Conservation (phyloP, 1,139 yeast genomes). For the Suhomyces ambrosiae region DNA sequence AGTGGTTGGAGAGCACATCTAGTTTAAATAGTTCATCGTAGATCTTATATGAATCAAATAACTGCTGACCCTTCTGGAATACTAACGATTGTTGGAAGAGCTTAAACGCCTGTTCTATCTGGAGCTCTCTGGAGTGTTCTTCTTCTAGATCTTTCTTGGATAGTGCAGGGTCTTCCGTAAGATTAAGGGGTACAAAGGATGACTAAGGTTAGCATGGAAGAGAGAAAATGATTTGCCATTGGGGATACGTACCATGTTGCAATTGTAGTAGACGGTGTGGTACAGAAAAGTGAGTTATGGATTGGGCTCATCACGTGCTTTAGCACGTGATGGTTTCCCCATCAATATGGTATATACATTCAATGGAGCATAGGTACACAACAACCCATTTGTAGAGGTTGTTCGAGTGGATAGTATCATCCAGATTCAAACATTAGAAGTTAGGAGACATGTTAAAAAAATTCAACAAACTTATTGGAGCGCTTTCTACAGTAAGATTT, state of each 20-base stretch:
- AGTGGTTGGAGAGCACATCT: slow-evolving; percentile 62
- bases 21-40: slow-evolving; percentile 69
- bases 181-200: slow-evolving; percentile 77
- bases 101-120: slow-evolving; percentile 85
- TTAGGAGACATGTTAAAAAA: too few species aligned
- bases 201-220: slow-evolving; percentile 44
- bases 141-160: slow-evolving; percentile 63
- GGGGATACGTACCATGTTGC: not conserved
- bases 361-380: too few species aligned
- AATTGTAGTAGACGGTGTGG: not conserved
- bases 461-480: too few species aligned
- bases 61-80: slow-evolving; percentile 54
- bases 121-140: slow-evolving; percentile 84
- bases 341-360: too few species aligned
- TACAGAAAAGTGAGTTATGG: not conserved
- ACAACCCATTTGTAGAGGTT: too few species aligned
- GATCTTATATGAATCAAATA: slow-evolving; percentile 50
- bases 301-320: not conserved
- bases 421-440: too few species aligned
- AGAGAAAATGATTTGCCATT: not conserved
- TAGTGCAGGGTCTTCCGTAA: slow-evolving; percentile 64
- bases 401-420: too few species aligned
- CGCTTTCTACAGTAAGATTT: too few species aligned
- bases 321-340: not conserved
- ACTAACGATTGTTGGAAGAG: slow-evolving; percentile 71